Conservation (phyloP, 306 rosid genomes). For the Vigna mungo region DNA sequence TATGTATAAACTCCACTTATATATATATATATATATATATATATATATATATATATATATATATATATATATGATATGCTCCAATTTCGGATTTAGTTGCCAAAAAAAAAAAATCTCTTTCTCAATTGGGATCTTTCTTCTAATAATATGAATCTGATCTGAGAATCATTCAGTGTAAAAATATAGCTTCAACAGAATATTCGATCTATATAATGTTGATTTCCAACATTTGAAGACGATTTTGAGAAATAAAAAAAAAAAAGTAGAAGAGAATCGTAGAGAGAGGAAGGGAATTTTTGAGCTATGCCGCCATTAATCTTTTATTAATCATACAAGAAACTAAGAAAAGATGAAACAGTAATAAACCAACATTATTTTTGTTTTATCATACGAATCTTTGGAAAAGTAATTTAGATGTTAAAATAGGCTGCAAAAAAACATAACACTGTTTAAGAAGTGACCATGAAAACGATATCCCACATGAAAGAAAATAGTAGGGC, state of each 20-base stretch:
- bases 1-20: neutral
- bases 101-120: conserved; percentile 10
- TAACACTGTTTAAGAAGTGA: conserved; percentile 39
- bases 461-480: conserved; percentile 37
- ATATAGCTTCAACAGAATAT: neutral
- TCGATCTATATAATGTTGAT: neutral
- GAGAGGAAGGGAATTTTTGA: neutral
- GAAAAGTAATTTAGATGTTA: conserved; percentile 20
- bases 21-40: too few species aligned
- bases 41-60: neutral
- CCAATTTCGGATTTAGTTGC: conserved; percentile 43
- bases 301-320: neutral
- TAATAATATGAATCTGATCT: neutral
- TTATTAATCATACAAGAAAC: neutral
- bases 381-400: conserved; percentile 44
- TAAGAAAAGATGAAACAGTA: conserved; percentile 17
- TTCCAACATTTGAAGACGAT: neutral
- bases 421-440: conserved; percentile 16
- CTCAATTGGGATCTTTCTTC: neutral
- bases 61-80: conserved; percentile 1
- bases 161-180: neutral
- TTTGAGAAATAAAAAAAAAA: neutral
- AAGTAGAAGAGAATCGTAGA: conserved; percentile 6
- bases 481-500: conserved; percentile 36
- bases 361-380: conserved; percentile 9